phyloP scores from a whole-genome alignment of 805 yeast genomes.

The Teunomyces gatunensis region DNA sequence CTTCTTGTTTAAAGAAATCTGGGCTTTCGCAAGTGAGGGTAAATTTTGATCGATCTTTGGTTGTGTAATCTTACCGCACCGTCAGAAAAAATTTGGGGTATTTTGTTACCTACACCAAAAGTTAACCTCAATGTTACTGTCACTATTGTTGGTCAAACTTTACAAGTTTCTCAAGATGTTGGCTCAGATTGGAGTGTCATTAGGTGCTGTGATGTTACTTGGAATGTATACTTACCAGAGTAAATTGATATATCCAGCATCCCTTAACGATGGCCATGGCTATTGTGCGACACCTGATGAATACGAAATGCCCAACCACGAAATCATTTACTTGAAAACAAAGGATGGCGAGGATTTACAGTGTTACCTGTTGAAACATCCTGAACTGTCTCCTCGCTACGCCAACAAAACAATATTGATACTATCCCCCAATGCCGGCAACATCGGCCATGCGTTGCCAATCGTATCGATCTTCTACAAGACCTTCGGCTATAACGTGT shows the following conservation, averaged over 20 bases:
- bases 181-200: constrained; percentile 41
- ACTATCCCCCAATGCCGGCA: constrained; percentile 92
- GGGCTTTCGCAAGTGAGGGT: too few species aligned
- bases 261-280: constrained; percentile 69
- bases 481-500: constrained; percentile 67
- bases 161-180: constrained; percentile 22
- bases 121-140: neutral
- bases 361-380: constrained; percentile 59
- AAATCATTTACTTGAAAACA: constrained; percentile 59
- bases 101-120: neutral
- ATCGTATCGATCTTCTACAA: constrained; percentile 67
- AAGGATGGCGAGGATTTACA: constrained; percentile 68
- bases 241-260: constrained; percentile 77
- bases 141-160: constrained; percentile 11
- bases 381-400: constrained; percentile 33
- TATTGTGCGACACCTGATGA: constrained; percentile 75
- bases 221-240: constrained; percentile 63
- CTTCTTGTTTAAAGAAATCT: neutral
- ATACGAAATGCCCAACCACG: constrained; percentile 58
- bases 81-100: neutral
- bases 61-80: too few species aligned
- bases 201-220: constrained; percentile 44
- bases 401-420: constrained; percentile 69
- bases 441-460: constrained; percentile 88
- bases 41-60: too few species aligned